Conservation (phyloP, 2,329 filamentous ascomycete species). For the Bipolaris gigantea region DNA sequence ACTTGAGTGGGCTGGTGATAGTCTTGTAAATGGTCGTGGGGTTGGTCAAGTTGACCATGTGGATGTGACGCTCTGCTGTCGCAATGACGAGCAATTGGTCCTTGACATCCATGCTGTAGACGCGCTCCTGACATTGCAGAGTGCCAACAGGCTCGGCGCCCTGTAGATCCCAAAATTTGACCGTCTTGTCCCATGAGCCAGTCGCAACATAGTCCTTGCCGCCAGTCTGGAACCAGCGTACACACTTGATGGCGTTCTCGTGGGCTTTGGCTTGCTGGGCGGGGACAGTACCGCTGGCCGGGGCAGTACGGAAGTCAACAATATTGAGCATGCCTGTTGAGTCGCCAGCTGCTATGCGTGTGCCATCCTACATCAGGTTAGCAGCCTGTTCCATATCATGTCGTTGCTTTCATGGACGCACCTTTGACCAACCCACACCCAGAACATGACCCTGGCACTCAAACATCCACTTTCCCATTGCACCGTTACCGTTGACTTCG, state of each 20-base stretch:
- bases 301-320: slow-evolving; percentile 69
- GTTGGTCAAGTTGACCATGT: slow-evolving; percentile 87
- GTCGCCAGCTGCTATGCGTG: slow-evolving; percentile 82
- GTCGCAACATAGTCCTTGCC: slow-evolving; percentile 83
- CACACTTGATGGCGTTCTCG: slow-evolving; percentile 77
- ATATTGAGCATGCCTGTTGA: slow-evolving; percentile 90
- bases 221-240: slow-evolving; percentile 64
- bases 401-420: slow-evolving; percentile 49
- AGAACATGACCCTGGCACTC: slow-evolving; percentile 81
- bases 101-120: slow-evolving; percentile 90
- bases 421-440: slow-evolving; percentile 84
- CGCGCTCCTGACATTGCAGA: slow-evolving; percentile 71
- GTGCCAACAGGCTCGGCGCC: slow-evolving; percentile 63
- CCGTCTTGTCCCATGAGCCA: slow-evolving; percentile 86
- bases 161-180: slow-evolving; percentile 87
- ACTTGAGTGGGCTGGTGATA: slow-evolving; percentile 93
- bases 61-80: slow-evolving; percentile 94
- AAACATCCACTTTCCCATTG: slow-evolving; percentile 81
- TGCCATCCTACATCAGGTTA: slow-evolving; percentile 70
- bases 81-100: slow-evolving; percentile 87
- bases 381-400: background rate
- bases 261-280: slow-evolving; percentile 68
- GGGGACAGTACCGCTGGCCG: slow-evolving; percentile 28
- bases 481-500: slow-evolving; percentile 81
- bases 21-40: slow-evolving; percentile 95